Base-by-base conservation (phyloP, 2,329 filamentous ascomycete genomes). In the Apiospora koreana region DNA sequence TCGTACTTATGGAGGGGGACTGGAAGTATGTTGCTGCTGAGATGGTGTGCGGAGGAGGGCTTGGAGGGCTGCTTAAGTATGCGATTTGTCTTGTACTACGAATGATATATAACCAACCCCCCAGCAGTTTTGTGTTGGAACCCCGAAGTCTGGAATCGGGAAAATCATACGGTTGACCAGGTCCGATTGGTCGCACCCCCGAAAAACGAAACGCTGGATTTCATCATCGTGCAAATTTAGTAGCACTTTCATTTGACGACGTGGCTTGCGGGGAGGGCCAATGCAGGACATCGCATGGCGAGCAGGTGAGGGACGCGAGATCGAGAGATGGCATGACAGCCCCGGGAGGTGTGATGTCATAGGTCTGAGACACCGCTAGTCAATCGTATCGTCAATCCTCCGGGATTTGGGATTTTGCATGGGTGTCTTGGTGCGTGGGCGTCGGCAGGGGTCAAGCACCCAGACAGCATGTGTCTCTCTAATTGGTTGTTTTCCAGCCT, bases 141-240 rank as follows among this genome's bases (percentile, higher is more conserved):
- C 9, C 31, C 31, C 54, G 54, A 62, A 62, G 54, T 38, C 54
- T 62, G 31, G 3, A 23, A 38, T 62, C 31, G 54, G 54, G 21
- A 31, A 21, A 62, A 38, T 62, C 18, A 18, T 6, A 62, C 21
- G 31, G 21, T 12, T 12, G 35, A 62, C 31, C 31, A 4, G 54
- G 54, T 62, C 54, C 31, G 54, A 62, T 62, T 62, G 54, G 54
- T 31, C 38, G 12, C 18, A 8, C 21, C 3, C 31, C 21, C 54
- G 23, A n/a, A 62, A 62, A 62, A 12, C 31, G 54, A 62, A 62
- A 38, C 54, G 54, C 31, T 62, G 18, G 21, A 62, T 62, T 62
- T 62, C 54, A 62, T 62, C 54, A 62, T 62, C 54, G 54, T 62
- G 54, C 54, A n/a, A 62, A 5, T n/a, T 38, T 38, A 38, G 54